Percentiles rank a stretch among this genome's conserved stretches.
phyloP scores from a whole-genome alignment of 1,139 yeast species.

The Suhomyces chickasaworum region DNA sequence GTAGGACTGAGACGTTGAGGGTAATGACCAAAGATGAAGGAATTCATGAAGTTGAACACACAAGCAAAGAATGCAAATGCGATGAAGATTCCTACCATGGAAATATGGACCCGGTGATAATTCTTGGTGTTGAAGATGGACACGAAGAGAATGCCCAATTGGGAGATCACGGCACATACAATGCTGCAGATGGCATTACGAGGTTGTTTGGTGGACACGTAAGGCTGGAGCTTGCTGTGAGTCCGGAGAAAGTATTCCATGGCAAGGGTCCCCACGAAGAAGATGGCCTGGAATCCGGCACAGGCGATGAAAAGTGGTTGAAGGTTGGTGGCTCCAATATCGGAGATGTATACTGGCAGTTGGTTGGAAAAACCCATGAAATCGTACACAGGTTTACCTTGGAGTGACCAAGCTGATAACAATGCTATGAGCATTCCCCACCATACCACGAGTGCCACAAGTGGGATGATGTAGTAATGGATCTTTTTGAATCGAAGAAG shows the following conservation, averaged over 20 bases:
- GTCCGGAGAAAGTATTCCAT: slow-evolving; percentile 60
- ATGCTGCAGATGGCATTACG: slow-evolving; percentile 54
- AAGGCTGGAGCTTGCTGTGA: slow-evolving; percentile 55
- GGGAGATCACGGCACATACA: slow-evolving; percentile 62
- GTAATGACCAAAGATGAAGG: slow-evolving; percentile 61
- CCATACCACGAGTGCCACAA: slow-evolving; percentile 61
- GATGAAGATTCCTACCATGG: slow-evolving; percentile 76
- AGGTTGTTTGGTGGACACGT: slow-evolving; percentile 50
- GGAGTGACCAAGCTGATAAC: slow-evolving; percentile 67
- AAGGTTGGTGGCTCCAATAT: slow-evolving; percentile 32
- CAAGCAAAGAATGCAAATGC: slow-evolving; percentile 69
- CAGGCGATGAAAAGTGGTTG: slow-evolving; percentile 31
- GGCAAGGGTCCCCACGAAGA: slow-evolving; percentile 67
- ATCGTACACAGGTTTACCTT: slow-evolving; percentile 72
- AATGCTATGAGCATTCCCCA: slow-evolving; percentile 78
- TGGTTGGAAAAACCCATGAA: slow-evolving; percentile 50
- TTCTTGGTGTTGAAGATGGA: slow-evolving; percentile 69
- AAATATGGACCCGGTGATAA: slow-evolving; percentile 61
- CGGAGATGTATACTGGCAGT: slow-evolving; percentile 70
- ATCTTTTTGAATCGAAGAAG: slow-evolving; percentile 22
- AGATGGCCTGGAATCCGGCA: slow-evolving; percentile 61
- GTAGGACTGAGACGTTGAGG: slow-evolving; percentile 44
- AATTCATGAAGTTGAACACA: slow-evolving; percentile 59
- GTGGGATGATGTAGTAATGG: slow-evolving; percentile 48
- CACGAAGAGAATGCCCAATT: slow-evolving; percentile 73